Base-by-base conservation (phyloP, 1,284 basidiomycete genomes). In the Leccinum subfulvum region DNA sequence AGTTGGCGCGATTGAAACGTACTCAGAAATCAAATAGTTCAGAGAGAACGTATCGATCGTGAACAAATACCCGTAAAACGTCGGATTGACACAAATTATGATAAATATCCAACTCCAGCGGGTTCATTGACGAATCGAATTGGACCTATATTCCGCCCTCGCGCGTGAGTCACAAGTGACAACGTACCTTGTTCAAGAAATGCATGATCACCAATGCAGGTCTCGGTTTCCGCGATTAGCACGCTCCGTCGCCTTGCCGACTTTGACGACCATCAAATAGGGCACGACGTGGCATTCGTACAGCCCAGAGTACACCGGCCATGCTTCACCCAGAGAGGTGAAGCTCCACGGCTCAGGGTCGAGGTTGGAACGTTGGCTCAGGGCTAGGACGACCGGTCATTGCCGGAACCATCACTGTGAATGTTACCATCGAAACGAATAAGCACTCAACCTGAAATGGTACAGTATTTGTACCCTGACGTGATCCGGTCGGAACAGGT, bases 51-150 rank as follows among this genome's bases (percentile, higher is more conserved):
- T 5, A 35, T 35, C 33, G 33, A 35, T 35, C 35, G 35, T 35
- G 35, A 99, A 92, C 66, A 97, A 75, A 75, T 98, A 98, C 77
- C 98, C 97, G 79, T 98, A 99, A 80, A 98, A 98, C 1, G 94
- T 90, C 9, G 96, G 97, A 76, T 99, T 97, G 71, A 99, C 94
- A 76, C 97, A 97, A 69, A 99, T 98, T 60, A 99, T 99, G 97
- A 75, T 96, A 98, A 76, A 99, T 94, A 80, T 99, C 97, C 58
- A 99, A 81, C 78, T 99, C 97, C 65, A 97, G 80, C 0, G 96
- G 97, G 72, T 91, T 95, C 97, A 99, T 99, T 0, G 95, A 91
- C 18, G 92, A 76, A 73, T 96, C 94, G 79, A 98, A 99, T 79
- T 99, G 97, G 37, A 98, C 97, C 84, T 96, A 28, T 28, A 28